These are phyloP conservation scores for Beauveria australis DNA, from an alignment of 2,329 filamentous ascomycete genomes.

Conservation along the genomic window DNA sequence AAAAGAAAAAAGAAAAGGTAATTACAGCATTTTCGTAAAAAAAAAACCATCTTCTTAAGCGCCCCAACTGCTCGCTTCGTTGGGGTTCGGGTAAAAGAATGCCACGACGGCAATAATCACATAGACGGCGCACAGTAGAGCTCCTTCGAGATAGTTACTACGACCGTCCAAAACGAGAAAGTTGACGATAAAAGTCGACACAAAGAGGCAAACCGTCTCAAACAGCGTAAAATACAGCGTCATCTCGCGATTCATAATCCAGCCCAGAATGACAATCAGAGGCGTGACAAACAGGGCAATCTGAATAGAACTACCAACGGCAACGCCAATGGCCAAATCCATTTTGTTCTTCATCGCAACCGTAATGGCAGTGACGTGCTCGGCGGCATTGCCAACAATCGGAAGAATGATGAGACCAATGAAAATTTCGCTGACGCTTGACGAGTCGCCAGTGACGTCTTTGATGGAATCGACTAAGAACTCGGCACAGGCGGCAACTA, in stretches of 20 bases:
- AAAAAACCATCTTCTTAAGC: not conserved
- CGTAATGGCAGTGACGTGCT: slow-evolving; percentile 63
- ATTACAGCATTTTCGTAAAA: not conserved
- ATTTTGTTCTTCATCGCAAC: slow-evolving; percentile 70
- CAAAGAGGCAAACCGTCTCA: slow-evolving; percentile 80
- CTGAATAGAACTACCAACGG: slow-evolving; percentile 63
- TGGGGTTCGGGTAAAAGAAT: slow-evolving; percentile 54
- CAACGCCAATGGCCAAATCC: slow-evolving; percentile 65
- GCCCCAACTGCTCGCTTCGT: slow-evolving; percentile 36
- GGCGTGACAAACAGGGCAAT: slow-evolving; percentile 66
- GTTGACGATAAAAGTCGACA: slow-evolving; percentile 78
- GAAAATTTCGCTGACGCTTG: slow-evolving; percentile 55
- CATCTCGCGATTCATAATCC: slow-evolving; percentile 61
- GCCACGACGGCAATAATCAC: slow-evolving; percentile 60
- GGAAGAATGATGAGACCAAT: slow-evolving; percentile 66
- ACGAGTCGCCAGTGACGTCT: slow-evolving; percentile 44
- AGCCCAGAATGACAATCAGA: slow-evolving; percentile 62
- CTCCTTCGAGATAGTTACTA: slow-evolving; percentile 80
- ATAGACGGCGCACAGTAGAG: slow-evolving; percentile 57
- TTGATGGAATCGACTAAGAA: slow-evolving; percentile 63
- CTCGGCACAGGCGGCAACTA: slow-evolving; percentile 62
- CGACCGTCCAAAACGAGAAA: slow-evolving; percentile 79
- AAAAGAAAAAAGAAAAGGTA: too few relatives aligned
- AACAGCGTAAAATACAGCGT: slow-evolving; percentile 81
- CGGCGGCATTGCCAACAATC: slow-evolving; percentile 65